Evolutionary conservation across 495 filamentous ascomycete species (phyloP), one percentile per base, ranked within the genome.

Genomic region (Penicillium egyptiacum): DNA sequence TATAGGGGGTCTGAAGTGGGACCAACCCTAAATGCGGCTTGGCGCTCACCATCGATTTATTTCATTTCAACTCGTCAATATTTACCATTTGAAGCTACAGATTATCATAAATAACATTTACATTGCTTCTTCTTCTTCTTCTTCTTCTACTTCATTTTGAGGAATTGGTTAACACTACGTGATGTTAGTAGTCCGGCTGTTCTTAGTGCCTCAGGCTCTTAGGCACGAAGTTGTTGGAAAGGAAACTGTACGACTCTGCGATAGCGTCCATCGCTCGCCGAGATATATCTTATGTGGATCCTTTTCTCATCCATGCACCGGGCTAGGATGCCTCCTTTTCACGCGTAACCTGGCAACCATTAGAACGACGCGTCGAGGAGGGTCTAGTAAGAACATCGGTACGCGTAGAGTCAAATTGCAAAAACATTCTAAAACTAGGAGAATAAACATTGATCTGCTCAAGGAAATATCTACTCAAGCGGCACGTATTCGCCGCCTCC

Each of bases 401-500:
- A 12, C 9, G 31, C 10, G 3, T 33, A 33, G 28, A 30, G 11
- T 33, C 31, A 33, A 11, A 1, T 14, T 35, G 31, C 11, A 35
- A 14, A 4, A 14, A 2, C 31, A 14, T 35, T 5, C 12, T 14
- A 35, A 5, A 4, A 6, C 9, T 35, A 35, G 31, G 11, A 14
- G 11, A 14, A 37, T 37, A 37, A 11, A 14, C 9, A 9, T 12
- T 5, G 20, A 12, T 44, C 19, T 37, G 14, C 5, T n/a, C 20
- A 22, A 7, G 9, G 0, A 17, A 28, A 25, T 9, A 49, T 49
- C 47, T 49, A 49, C 4, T n/a, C 4, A 2, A 49, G 17, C 3
- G 47, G 17, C 31, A 90, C 73, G 14, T 81, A 81, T 50, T 83
- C 73, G 2, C 90, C 90, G 16, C 84, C 89, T 35, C 90, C 90